Base-by-base conservation (phyloP, 2,329 filamentous ascomycete species). In the Pseudohalonectria lignicola region DNA sequence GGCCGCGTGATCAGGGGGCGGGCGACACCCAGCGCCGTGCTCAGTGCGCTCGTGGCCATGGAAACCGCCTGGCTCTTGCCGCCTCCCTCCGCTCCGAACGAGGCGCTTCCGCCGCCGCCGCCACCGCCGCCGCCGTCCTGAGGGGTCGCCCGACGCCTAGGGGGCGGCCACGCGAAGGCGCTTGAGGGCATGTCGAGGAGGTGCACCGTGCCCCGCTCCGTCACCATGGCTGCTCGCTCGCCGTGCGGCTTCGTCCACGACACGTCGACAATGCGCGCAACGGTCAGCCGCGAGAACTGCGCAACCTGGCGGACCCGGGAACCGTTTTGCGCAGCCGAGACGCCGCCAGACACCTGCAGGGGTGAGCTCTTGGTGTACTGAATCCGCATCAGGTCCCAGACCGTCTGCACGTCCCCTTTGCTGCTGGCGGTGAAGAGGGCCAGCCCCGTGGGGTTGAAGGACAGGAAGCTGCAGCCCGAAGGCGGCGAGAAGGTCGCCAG, bases 201-300 rank as follows among this genome's bases (percentile, higher is more conserved):
- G 60, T 98, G 92, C 10, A 95, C 79, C 8, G 92, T 98, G n/a
- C 90, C 87, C 48, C 88, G 84, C 51, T 94, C 86, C 1, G 92
- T 96, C 19, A 95, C 78, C 62, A 98, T 79, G 2, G 88, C 90
- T 29, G 93, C 64, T 41, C 84, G 80, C 53, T 94, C 85, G 17
- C 85, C 86, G 40, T 80, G 79, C 4, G 85, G 85, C 39, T 76
- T 73, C 2, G 82, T 82, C 92, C 92, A 98, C 3, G 79, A 77
- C 31, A 94, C 84, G 52, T 95, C 90, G 17, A 95, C 75, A 39
- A 96, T 86, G 39, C 85, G 83, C 3, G 92, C 86, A 35, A 90
- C 82, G 2, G 90, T 96, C 74, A 95, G 82, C 30, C 92, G 79
- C 16, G 86, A 85, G 53, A 94, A 95, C 43, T 88, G 79, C 7